These are phyloP conservation scores for Aspergillus tubingensis DNA, from an alignment of 2,329 filamentous ascomycete species.

Conservation along the genomic window DNA sequence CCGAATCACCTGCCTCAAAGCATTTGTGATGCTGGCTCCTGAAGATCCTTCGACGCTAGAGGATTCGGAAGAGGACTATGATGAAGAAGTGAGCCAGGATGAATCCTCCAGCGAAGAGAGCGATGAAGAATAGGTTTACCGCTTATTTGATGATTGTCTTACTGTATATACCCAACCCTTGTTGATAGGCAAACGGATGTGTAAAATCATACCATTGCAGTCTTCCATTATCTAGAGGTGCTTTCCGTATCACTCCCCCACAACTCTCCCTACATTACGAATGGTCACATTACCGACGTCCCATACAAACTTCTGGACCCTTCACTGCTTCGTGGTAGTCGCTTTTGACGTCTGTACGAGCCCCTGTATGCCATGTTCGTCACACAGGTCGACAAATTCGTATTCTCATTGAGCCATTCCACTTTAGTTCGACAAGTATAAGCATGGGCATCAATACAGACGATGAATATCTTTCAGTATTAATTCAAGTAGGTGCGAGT, in stretches of 20 bases:
- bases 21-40: conserved; percentile 77
- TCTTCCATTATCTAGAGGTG: neutral
- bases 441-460: neutral
- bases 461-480: neutral
- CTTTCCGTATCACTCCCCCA: neutral
- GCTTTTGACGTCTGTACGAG: too few species aligned
- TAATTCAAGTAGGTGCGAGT: neutral
- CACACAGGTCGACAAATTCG: neutral
- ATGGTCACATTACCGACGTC: neutral
- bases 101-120: conserved; percentile 30
- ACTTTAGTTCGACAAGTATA: neutral
- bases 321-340: too few species aligned
- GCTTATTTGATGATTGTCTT: conserved; percentile 13
- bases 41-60: conserved; percentile 57
- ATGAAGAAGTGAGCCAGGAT: conserved; percentile 25
- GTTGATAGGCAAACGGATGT: conserved; percentile 13
- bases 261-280: too few species aligned
- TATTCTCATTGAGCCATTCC: neutral
- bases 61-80: conserved; percentile 39
- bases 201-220: conserved; percentile 11
- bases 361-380: too few species aligned
- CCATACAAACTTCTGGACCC: neutral
- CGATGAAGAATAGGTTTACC: conserved; percentile 23
- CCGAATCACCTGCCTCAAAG: conserved; percentile 83
- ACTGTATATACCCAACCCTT: conserved; percentile 24